phyloP scores from a whole-genome alignment of 306 rosid species.

The Calophaca sinica region DNA sequence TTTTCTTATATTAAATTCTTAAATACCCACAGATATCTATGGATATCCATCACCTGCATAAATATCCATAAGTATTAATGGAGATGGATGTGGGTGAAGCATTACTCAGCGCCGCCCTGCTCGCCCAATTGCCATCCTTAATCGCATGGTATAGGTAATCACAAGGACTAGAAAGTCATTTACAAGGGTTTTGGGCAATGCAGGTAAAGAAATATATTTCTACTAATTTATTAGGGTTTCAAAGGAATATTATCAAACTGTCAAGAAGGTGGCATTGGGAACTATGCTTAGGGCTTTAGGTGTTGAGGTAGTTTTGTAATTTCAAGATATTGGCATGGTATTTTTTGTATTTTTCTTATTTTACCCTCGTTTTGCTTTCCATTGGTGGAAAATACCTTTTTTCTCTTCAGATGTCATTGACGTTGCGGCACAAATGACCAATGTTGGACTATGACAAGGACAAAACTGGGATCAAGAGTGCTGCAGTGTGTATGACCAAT shows the following conservation, averaged over 20 bases:
- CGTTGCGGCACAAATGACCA: slow-evolving; percentile 39
- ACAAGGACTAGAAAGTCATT: background rate
- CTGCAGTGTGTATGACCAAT: background rate
- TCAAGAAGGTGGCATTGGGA: slow-evolving; percentile 1
- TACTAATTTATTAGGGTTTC: background rate
- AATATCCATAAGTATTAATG: too few species aligned
- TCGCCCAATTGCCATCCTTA: too few species aligned
- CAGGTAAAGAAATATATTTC: background rate
- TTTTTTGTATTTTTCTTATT: slow-evolving; percentile 30
- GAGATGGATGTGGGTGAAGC: too few species aligned
- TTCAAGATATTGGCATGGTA: background rate
- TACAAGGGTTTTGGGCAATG: background rate
- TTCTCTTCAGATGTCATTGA: background rate
- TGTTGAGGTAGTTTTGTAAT: slow-evolving; percentile 23
- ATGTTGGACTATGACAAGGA: background rate
- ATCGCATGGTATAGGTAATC: too few species aligned
- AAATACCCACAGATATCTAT: too few species aligned
- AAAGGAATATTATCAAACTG: slow-evolving; percentile 11
- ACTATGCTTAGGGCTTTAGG: slow-evolving; percentile 2
- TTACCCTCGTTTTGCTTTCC: background rate
- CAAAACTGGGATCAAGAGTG: background rate
- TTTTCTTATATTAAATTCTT: too few species aligned
- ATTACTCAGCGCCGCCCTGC: too few species aligned
- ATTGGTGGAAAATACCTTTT: background rate
- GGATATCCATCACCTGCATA: too few species aligned